Evolutionary conservation across 768 basidiomycete genomes (phyloP), one percentile per base, ranked within the genome.

Genomic region (Dioszegia crocea): DNA sequence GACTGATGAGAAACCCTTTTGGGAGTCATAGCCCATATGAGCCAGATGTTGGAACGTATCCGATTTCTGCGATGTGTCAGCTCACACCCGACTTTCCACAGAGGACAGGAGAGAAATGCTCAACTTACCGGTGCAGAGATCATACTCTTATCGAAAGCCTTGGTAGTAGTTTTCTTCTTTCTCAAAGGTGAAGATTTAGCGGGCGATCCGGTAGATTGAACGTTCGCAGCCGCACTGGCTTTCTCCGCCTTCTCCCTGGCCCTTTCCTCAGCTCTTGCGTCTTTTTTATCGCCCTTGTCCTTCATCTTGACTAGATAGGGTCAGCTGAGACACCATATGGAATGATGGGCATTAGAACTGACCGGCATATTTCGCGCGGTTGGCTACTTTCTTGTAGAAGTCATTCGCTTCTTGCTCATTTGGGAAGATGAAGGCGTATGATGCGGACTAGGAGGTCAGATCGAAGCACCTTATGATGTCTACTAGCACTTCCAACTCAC

Each of bases 11-110:
- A 91, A 97, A 2, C 94, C 94, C 24, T 85, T 83, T 64, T 94
- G 85, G 0, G 83, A 75, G 68, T 96, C 89, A 75, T 87, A 96
- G 12, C 92, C 93, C 88, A 99, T 94, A 73, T 97, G 93, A 0
- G 88, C 91, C 43, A 96, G 82, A 71, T 97, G 93, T 57, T 84
- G 82, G 80, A 97, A 97, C 0, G 79, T 75, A 3, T 85, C 83
- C 1, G 72, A 73, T 31, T 74, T 75, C 74, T 77, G 49, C 0
- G 17, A 11, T 40, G 14, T 27, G 26, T 46, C 45, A 46, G 45
- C 45, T 38, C 24, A 8, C 5, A 17, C 6, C 3, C 10, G 14
- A 30, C 3, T 2, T 14, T 5, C 9, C 24, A 48, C 11, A 16
- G 6, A 19, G 54, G 33, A 33, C 8, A 6, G 33, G 33, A 6